Evolutionary conservation across 2,329 filamentous ascomycete genomes (phyloP).

Genomic region (Nemania bipapillata): DNA sequence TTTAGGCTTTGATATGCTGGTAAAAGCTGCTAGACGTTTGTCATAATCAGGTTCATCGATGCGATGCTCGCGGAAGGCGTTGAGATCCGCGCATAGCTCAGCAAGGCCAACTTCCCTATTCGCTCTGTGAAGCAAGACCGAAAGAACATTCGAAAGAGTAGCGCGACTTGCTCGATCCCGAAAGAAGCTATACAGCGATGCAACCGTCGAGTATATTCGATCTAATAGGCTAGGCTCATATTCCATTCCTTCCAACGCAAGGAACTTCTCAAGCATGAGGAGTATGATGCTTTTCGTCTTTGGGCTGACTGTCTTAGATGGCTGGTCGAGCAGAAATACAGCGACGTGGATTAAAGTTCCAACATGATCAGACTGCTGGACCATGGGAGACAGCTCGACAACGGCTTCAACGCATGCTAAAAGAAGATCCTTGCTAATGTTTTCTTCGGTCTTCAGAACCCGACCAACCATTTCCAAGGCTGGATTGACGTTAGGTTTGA

Average conservation of each 20-base stretch:
- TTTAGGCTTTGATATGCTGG: slow-evolving; percentile 72
- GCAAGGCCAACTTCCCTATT: slow-evolving; percentile 71
- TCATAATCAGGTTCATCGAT: slow-evolving; percentile 92
- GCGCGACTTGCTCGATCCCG: slow-evolving; percentile 81
- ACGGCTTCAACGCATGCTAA: slow-evolving; percentile 82
- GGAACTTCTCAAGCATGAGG: slow-evolving; percentile 81
- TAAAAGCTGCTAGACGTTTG: slow-evolving; percentile 80
- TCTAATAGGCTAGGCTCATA: slow-evolving; percentile 68
- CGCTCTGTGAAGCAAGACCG: slow-evolving; percentile 74
- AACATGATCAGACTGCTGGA: slow-evolving; percentile 74
- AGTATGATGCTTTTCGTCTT: slow-evolving; percentile 85
- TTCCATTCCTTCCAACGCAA: slow-evolving; percentile 70
- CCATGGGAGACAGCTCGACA: slow-evolving; percentile 77
- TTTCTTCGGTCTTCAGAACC: slow-evolving; percentile 68
- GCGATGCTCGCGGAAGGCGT: slow-evolving; percentile 76
- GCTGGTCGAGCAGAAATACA: slow-evolving; percentile 83
- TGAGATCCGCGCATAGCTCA: slow-evolving; percentile 78
- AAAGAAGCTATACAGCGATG: slow-evolving; percentile 89
- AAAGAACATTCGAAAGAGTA: slow-evolving; percentile 77
- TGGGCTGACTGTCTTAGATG: slow-evolving; percentile 82
- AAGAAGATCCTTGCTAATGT: slow-evolving; percentile 76
- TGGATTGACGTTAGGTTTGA: slow-evolving; percentile 67
- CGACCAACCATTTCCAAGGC: slow-evolving; percentile 74
- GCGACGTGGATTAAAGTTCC: slow-evolving; percentile 82
- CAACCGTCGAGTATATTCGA: slow-evolving; percentile 77